Evolutionary conservation across 169 alveolate species (phyloP).

Genomic region (Cryptosporidium sp.): DNA sequence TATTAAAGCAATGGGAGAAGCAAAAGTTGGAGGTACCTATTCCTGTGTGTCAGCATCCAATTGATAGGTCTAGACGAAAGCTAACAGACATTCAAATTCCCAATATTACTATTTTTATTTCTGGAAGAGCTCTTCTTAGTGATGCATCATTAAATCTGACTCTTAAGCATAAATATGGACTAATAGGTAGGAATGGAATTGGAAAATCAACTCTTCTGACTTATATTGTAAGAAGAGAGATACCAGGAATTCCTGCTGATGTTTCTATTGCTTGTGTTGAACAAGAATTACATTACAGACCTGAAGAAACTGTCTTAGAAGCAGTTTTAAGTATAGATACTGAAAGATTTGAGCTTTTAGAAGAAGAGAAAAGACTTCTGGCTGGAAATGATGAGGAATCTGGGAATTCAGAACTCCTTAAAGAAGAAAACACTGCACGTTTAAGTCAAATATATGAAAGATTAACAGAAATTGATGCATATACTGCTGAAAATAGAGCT

Average conservation of each 20-base stretch:
- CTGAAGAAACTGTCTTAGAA: slow-evolving; percentile 90
- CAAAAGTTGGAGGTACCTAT: slow-evolving; percentile 86
- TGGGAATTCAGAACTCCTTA: slow-evolving; percentile 75
- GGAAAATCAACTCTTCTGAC: slow-evolving; percentile 96
- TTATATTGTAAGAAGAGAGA: slow-evolving; percentile 94
- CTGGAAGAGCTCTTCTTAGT: slow-evolving; percentile 94
- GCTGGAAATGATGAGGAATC: slow-evolving; percentile 79
- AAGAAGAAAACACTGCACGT: slow-evolving; percentile 82
- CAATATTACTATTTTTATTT: slow-evolving; percentile 89
- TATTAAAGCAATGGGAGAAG: slow-evolving; percentile 87
- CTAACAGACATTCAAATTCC: slow-evolving; percentile 86
- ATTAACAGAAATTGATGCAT: slow-evolving; percentile 91
- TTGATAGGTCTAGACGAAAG: slow-evolving; percentile 80
- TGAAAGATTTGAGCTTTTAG: slow-evolving; percentile 90
- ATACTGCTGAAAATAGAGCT: slow-evolving; percentile 93
- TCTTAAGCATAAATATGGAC: slow-evolving; percentile 94
- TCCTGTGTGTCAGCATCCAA: slow-evolving; percentile 83
- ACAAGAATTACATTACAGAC: slow-evolving; percentile 85
- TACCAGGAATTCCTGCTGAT: slow-evolving; percentile 92
- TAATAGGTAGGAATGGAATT: slow-evolving; percentile 97
- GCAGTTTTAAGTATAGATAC: slow-evolving; percentile 94
- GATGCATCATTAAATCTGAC: slow-evolving; percentile 91
- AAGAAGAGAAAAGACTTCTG: slow-evolving; percentile 86
- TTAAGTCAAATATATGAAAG: slow-evolving; percentile 86
- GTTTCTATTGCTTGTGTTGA: slow-evolving; percentile 94